Base-by-base conservation (phyloP, 495 filamentous ascomycete species). In the Tetracladium setigerum region DNA sequence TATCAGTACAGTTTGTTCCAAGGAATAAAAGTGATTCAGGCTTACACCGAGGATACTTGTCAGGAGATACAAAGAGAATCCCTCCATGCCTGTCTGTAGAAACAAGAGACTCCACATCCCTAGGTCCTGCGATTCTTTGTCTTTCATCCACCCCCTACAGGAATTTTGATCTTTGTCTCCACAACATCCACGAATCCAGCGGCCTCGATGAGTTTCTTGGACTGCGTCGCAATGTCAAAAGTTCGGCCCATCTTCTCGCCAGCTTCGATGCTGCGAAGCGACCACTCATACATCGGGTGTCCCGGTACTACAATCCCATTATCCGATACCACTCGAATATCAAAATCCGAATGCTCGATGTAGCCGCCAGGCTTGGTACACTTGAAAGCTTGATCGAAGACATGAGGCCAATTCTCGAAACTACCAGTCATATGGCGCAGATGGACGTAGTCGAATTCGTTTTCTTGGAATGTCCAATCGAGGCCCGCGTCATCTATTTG, bases 161-260 rank as follows among this genome's bases (percentile, higher is more conserved):
- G 76, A 6, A 74, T 47, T 53, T 70, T 76, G 43, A 50, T 40
- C 13, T 30, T 46, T 52, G 62, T 55, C 44, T 68, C 63, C 35
- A 69, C 51, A 14, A 82, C 62, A 47, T 78, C 66, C 13, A 69
- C 64, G 47, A 80, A 83, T 2, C 80, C 80, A 0, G 75, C 63
- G 16, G 71, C 66, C 45, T 63, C 63, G 64, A 82, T 67, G 62
- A 70, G 71, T 8, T 56, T 61, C 12, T 67, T 64, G 14, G 72
- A 55, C 2, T 69, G 66, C 24, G 71, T 59, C 0, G 68, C 67
- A 30, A 79, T 36, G 30, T 50, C 34, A 27, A 59, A 55, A 39
- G 44, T 57, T 32, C 46, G 42, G 16, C 51, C 61, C 41, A 30
- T 52, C 22, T 40, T 49, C 13, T 51, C 17, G 2, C 50, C 55